A percentile compares a stretch with the other conserved stretches of the same genome.
These are phyloP conservation scores for Globisporangium barbulae DNA, from an alignment of 352 stramenopile species.

Conservation along the genomic window DNA sequence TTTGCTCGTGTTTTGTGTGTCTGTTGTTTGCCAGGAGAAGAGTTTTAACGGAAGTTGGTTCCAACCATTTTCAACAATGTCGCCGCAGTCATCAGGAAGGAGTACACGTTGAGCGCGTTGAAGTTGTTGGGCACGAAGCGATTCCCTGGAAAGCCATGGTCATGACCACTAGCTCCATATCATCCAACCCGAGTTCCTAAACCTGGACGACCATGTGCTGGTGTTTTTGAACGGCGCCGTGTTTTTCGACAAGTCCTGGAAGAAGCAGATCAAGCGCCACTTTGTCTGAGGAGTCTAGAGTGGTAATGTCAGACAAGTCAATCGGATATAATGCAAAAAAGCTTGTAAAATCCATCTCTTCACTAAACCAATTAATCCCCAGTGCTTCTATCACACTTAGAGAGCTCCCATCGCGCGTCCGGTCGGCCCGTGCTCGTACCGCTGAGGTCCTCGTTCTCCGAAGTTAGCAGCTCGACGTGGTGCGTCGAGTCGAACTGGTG, in stretches of 20 bases:
- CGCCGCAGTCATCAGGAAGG: conserved; percentile 15
- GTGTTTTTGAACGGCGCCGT: conserved; percentile 30
- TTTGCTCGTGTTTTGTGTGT: not conserved
- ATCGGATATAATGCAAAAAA: too few species aligned
- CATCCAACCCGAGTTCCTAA: conserved; percentile 30
- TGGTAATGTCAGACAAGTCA: too few species aligned
- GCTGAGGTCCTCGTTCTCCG: conserved; percentile 3
- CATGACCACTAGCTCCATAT: conserved; percentile 44
- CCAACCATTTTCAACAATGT: not conserved
- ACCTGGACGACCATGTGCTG: conserved; percentile 30
- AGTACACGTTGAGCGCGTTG: conserved; percentile 20
- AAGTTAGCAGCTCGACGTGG: not conserved
- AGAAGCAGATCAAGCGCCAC: conserved; percentile 31
- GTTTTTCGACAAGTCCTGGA: conserved; percentile 42
- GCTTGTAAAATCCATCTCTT: too few species aligned
- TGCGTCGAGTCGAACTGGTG: conserved; percentile 18
- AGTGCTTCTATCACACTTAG: not conserved
- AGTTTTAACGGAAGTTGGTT: not conserved
- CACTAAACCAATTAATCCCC: not conserved
- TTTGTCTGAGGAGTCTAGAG: conserved; percentile 22
- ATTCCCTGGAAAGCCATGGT: conserved; percentile 36
- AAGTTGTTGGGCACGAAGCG: conserved; percentile 27
- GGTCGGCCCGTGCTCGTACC: not conserved
- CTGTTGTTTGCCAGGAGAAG: too few species aligned
- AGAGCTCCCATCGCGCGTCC: not conserved